Evolutionary conservation across 2,329 filamentous ascomycete species (phyloP).

Genomic region (Aspergillus ibericus): DNA sequence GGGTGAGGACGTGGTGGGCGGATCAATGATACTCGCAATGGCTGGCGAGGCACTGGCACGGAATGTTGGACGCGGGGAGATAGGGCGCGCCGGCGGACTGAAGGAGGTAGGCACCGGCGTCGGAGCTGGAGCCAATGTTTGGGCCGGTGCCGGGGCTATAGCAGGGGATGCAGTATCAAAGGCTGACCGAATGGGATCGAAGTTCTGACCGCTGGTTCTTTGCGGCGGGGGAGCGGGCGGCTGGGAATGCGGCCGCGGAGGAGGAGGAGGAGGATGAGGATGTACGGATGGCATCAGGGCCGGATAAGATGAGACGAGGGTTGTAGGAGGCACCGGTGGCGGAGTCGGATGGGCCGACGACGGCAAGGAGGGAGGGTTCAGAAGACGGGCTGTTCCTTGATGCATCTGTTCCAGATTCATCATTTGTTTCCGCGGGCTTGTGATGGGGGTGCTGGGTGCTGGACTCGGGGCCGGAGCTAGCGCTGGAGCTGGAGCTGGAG

Average conservation of each 20-base stretch:
- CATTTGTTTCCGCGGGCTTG: conserved; percentile 6
- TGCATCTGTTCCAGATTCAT: conserved; percentile 20
- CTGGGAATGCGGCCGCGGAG: conserved; percentile 44
- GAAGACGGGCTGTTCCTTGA: conserved; percentile 16
- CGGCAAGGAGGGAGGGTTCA: conserved; percentile 22
- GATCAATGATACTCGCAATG: conserved; percentile 86
- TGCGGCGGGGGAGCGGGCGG: conserved; percentile 45
- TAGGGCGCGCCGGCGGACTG: conserved; percentile 49
- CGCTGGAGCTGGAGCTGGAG: conserved; percentile 12
- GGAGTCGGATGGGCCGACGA: conserved; percentile 31
- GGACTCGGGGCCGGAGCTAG: conserved; percentile 17
- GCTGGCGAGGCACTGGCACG: conserved; percentile 87
- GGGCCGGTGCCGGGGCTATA: conserved; percentile 21
- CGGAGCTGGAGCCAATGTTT: conserved; percentile 25
- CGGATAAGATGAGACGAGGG: conserved; percentile 19
- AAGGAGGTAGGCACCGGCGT: conserved; percentile 30
- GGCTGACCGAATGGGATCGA: conserved; percentile 83
- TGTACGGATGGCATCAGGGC: conserved; percentile 26
- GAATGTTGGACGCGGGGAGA: conserved; percentile 52
- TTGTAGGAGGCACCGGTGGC: conserved; percentile 25
- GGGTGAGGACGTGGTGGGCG: conserved; percentile 42
- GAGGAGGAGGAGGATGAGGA: conserved; percentile 1
- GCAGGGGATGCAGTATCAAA: conserved; percentile 47
- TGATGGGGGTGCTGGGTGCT: conserved; percentile 14
- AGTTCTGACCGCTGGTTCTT: conserved; percentile 75